A percentile compares a stretch with the other conserved stretches of the same genome.
phyloP scores from a whole-genome alignment of 208 protist species.

The Paratrypanosoma confusum region DNA sequence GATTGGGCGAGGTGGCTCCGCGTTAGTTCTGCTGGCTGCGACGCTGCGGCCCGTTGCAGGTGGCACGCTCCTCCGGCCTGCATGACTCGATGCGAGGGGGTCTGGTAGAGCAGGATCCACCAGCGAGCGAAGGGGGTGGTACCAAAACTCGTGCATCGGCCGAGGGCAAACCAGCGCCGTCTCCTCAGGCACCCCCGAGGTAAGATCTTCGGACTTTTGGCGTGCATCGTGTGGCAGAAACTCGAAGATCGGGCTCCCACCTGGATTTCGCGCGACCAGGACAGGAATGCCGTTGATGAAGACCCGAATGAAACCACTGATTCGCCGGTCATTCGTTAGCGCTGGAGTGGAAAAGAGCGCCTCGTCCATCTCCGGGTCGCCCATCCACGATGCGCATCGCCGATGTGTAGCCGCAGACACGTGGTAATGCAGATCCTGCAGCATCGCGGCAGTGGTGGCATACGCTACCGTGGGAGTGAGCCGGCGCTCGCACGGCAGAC shows the following conservation, averaged over 20 bases:
- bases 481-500: conserved; percentile 64
- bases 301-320: conserved; percentile 43
- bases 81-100: too few relatives aligned
- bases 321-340: conserved; percentile 14
- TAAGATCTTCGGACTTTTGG: too few relatives aligned
- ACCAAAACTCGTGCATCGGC: conserved; percentile 8
- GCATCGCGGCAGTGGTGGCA: conserved; percentile 31
- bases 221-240: conserved; percentile 70
- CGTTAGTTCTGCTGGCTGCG: too few relatives aligned
- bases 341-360: conserved; percentile 33
- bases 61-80: too few relatives aligned
- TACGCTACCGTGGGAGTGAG: conserved; percentile 27
- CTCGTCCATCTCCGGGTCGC: conserved; percentile 51
- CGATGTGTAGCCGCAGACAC: conserved; percentile 66
- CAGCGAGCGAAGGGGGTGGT: conserved; percentile 9
- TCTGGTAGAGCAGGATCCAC: too few relatives aligned
- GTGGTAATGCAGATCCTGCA: conserved; percentile 81
- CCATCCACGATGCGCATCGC: conserved; percentile 55
- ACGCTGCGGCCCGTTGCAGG: too few relatives aligned
- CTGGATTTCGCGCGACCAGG: conserved; percentile 53
- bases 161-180: conserved; percentile 3
- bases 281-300: conserved; percentile 70
- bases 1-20: too few relatives aligned
- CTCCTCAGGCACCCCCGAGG: not conserved
- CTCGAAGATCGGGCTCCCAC: conserved; percentile 81